phyloP scores from a whole-genome alignment of 352 stramenopile species.

The Pythium volutum region DNA sequence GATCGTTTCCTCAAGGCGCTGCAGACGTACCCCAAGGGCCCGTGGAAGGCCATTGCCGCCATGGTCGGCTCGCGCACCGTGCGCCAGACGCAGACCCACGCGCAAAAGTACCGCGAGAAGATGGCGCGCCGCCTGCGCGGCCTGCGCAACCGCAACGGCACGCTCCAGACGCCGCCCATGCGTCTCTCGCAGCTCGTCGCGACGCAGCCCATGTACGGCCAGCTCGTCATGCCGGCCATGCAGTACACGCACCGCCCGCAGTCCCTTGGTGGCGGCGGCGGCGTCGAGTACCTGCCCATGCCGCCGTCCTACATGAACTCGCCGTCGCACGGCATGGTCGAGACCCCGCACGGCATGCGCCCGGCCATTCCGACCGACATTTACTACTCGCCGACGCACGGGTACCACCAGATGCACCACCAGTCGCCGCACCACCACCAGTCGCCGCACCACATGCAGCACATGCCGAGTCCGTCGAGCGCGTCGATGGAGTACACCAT shows the following conservation, averaged over 20 bases:
- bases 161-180: constrained; percentile 38
- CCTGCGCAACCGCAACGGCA: constrained; percentile 60
- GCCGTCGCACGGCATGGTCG: constrained; percentile 16
- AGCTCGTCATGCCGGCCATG: constrained; percentile 26
- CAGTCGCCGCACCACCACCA: constrained; percentile 4
- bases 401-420: constrained; percentile 9
- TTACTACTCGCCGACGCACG: constrained; percentile 21
- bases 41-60: constrained; percentile 61
- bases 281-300: constrained; percentile 22
- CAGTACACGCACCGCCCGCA: constrained; percentile 21
- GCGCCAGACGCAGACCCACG: constrained; percentile 67
- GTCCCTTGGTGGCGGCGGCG: constrained; percentile 11
- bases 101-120: constrained; percentile 70
- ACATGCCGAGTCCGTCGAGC: constrained; percentile 3
- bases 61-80: constrained; percentile 66
- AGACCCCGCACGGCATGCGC: constrained; percentile 14
- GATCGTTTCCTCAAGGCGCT: constrained; percentile 62
- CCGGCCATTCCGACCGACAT: constrained; percentile 22
- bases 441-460: constrained; percentile 5
- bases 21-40: constrained; percentile 53
- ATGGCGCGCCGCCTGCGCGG: constrained; percentile 51
- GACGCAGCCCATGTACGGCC: constrained; percentile 19
- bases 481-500: constrained; percentile 12
- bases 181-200: constrained; percentile 19
- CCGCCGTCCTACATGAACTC: constrained; percentile 17